Conservation (phyloP, 805 yeast species). For the Lipomyces sp. region DNA sequence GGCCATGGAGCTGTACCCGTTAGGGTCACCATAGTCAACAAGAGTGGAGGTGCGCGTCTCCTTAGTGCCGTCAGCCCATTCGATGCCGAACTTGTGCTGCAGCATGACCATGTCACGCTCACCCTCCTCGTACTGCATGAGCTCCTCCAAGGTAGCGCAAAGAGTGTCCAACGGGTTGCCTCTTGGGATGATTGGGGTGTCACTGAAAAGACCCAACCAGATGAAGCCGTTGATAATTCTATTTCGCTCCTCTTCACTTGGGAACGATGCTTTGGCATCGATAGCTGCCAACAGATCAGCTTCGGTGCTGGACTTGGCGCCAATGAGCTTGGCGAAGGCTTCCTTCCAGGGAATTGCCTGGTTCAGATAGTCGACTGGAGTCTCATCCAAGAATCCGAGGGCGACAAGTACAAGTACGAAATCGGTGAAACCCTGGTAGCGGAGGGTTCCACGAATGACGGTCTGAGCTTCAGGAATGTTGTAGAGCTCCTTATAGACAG, state of each 20-base stretch:
- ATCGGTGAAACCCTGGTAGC: conserved; percentile 99
- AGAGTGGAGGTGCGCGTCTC: conserved; percentile 95
- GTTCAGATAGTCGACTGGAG: conserved; percentile 62
- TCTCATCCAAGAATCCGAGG: conserved; percentile 87
- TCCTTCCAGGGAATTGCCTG: conserved; percentile 79
- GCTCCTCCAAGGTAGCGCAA: conserved; percentile 92
- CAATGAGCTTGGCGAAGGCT: conserved; percentile 75
- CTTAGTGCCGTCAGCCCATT: conserved; percentile 89
- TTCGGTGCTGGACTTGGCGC: conserved; percentile 71
- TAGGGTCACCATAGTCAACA: conserved; percentile 87
- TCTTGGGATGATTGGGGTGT: conserved; percentile 76
- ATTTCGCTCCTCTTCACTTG: conserved; percentile 77
- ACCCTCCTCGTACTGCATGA: conserved; percentile 94
- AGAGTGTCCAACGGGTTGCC: conserved; percentile 94
- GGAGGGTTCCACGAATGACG: conserved; percentile 93
- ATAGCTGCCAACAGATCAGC: conserved; percentile 77
- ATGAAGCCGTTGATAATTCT: conserved; percentile 85
- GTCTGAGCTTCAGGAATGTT: conserved; percentile 97
- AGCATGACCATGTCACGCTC: conserved; percentile 94
- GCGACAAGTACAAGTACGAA: conserved; percentile 94
- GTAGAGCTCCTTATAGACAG: conserved; percentile 89
- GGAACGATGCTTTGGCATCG: conserved; percentile 77
- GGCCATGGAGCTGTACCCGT: conserved; percentile 98
- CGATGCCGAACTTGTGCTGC: conserved; percentile 97
- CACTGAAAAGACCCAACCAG: conserved; percentile 93